Evolutionary conservation across 1,284 basidiomycete species (phyloP), one percentile per base, ranked within the genome.

Genomic region (Irpex rosettiformis): DNA sequence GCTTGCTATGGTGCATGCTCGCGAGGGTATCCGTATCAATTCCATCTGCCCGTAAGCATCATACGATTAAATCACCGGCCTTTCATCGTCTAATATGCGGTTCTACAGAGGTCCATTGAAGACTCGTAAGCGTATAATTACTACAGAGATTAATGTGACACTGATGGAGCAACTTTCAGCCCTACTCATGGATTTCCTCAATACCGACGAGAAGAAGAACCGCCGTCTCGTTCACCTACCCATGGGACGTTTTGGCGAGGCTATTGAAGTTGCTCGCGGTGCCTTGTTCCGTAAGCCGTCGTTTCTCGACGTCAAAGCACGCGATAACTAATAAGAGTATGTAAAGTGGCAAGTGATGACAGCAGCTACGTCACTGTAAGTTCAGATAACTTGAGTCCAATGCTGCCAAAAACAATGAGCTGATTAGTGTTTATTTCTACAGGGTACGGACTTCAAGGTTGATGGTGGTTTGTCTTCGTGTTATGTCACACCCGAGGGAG

Each of bases 211-310:
- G 80, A 98, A 98, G 79, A 86, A 91, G 63, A 86, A 97, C 62
- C 86, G 96, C 52, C 83, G 96, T 55, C 72, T 98, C 70, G 86
- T 94, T 25, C 96, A 98, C 72, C 83, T 96, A 28, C 96, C 96
- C 1, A 94, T 98, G 91, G 96, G 96, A 59, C 84, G 96, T 60
- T 98, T 98, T 72, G 96, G 96, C 55, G 94, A 98, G 77, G 96
- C 96, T 0, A 81, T 98, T 65, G 96, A 98, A 74, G 83, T 96
- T 66, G 96, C 96, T 25, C 91, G 89, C 69, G 93, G 87, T 43
- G 95, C 93, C 10, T 80, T 97, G 30, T 97, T 96, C 83, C 77
- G 93, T 94, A 71, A 61, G 91, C 85, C 27, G 42, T 11, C 59
- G 29, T 57, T 3, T 18, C 47, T 24, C 33, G n/a, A 25, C 13